A percentile compares a stretch with the other conserved stretches of the same genome.
phyloP scores from a whole-genome alignment of 768 basidiomycete species.

The Russula olivacea region DNA sequence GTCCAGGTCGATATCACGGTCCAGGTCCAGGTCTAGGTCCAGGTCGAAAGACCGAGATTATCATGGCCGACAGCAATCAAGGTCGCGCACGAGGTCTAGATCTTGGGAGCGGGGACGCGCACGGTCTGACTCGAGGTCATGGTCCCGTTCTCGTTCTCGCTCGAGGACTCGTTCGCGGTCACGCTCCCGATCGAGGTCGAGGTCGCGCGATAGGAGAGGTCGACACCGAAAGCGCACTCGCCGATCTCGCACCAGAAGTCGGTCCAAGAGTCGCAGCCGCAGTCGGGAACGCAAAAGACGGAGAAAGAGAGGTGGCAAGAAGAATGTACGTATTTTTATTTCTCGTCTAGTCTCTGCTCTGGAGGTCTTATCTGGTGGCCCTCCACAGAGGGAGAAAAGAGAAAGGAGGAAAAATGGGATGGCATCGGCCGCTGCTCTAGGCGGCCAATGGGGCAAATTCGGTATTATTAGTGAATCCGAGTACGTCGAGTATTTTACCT shows the following conservation, averaged over 20 bases:
- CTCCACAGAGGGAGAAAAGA: conserved; percentile 44
- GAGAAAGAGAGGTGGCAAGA: conserved; percentile 33
- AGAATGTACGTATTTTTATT: conserved; percentile 37
- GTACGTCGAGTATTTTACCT: conserved; percentile 41
- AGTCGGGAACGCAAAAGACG: conserved; percentile 35
- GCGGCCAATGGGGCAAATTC: conserved; percentile 84
- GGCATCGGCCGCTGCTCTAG: conserved; percentile 36
- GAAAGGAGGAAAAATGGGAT: conserved; percentile 72
- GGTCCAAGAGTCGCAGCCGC: conserved; percentile 37
- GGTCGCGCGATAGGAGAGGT: conserved; percentile 28
- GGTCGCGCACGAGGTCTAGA: conserved; percentile 22
- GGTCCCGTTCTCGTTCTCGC: conserved; percentile 34
- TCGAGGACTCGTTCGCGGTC: conserved; percentile 24
- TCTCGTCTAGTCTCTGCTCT: neutral
- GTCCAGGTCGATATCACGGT: conserved; percentile 17
- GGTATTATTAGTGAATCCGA: conserved; percentile 82
- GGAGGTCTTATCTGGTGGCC: neutral
- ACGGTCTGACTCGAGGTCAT: conserved; percentile 20
- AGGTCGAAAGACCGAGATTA: conserved; percentile 35
- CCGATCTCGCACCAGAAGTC: conserved; percentile 32
- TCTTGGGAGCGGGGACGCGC: conserved; percentile 17
- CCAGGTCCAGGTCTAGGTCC: conserved; percentile 23
- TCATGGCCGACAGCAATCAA: conserved; percentile 20
- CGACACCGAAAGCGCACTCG: conserved; percentile 42
- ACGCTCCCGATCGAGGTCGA: conserved; percentile 14